Percentiles rank a stretch among this genome's conserved stretches.
Evolutionary conservation across 2,329 filamentous ascomycete species (phyloP).

Genomic region (Alternaria tenuissima): DNA sequence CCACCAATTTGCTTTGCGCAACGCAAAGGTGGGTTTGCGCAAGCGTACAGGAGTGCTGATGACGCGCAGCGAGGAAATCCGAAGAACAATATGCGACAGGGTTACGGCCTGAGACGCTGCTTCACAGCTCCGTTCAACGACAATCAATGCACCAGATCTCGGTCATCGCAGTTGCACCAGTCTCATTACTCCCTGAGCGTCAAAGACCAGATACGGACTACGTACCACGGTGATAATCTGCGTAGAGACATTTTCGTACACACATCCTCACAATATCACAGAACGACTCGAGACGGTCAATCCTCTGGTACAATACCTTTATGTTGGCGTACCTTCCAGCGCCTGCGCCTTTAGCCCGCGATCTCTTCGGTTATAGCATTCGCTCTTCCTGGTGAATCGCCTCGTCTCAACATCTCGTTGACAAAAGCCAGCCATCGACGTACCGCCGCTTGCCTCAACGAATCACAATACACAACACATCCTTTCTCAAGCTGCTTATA

Average conservation of each 20-base stretch:
- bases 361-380: background rate
- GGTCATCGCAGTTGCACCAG: background rate
- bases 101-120: background rate
- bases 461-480: background rate
- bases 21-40: conserved; percentile 4
- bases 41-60: conserved; percentile 3
- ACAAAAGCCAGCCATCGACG: background rate
- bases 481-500: background rate
- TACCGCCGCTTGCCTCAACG: background rate
- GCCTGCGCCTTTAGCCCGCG: background rate
- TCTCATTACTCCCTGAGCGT: background rate
- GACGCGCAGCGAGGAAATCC: conserved; percentile 1
- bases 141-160: background rate
- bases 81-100: background rate
- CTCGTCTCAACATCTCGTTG: background rate
- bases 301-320: background rate
- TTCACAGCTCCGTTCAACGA: background rate
- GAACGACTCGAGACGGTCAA: background rate
- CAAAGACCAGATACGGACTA: background rate
- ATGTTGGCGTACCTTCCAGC: background rate
- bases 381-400: background rate
- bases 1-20: conserved; percentile 6
- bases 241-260: background rate
- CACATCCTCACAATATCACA: background rate
- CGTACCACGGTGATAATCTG: background rate